These are phyloP conservation scores for Entelexis sorbosivorans DNA, from an alignment of 1,139 yeast species.

Conservation along the genomic window DNA sequence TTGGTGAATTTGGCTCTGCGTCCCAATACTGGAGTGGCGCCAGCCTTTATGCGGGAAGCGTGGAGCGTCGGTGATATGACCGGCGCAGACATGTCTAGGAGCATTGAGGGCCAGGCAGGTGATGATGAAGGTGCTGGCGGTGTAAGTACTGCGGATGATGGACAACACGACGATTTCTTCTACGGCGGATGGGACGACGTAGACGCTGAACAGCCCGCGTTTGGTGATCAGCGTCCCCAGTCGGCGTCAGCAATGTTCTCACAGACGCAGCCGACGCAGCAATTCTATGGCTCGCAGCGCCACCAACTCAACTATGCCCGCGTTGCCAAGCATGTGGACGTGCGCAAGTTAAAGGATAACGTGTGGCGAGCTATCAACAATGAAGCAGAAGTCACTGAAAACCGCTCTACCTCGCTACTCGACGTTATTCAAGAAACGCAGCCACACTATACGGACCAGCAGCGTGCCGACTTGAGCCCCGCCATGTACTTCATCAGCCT, in stretches of 20 bases:
- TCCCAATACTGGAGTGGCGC: slow-evolving; percentile 17
- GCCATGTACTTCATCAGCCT: slow-evolving; percentile 80
- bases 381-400: neutral
- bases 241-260: slow-evolving; percentile 13
- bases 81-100: neutral
- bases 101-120: neutral
- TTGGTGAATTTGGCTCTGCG: slow-evolving; percentile 8
- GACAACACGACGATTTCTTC: slow-evolving; percentile 39
- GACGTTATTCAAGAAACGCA: slow-evolving; percentile 35
- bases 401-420: slow-evolving; percentile 34
- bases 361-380: slow-evolving; percentile 50
- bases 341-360: slow-evolving; percentile 66
- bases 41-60: slow-evolving; percentile 11
- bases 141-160: slow-evolving; percentile 23
- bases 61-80: slow-evolving; percentile 6
- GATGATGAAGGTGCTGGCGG: neutral
- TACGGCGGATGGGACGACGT: slow-evolving; percentile 21
- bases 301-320: slow-evolving; percentile 68
- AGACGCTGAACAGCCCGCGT: neutral
- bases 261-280: slow-evolving; percentile 5
- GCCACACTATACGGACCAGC: slow-evolving; percentile 30
- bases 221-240: slow-evolving; percentile 3
- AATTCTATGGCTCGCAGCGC: slow-evolving; percentile 18
- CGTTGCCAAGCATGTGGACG: slow-evolving; percentile 77
- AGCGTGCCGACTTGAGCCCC: slow-evolving; percentile 56